Evolutionary conservation across 2,329 filamentous ascomycete species (phyloP).

Genomic region (Phyllosticta citrichinensis): DNA sequence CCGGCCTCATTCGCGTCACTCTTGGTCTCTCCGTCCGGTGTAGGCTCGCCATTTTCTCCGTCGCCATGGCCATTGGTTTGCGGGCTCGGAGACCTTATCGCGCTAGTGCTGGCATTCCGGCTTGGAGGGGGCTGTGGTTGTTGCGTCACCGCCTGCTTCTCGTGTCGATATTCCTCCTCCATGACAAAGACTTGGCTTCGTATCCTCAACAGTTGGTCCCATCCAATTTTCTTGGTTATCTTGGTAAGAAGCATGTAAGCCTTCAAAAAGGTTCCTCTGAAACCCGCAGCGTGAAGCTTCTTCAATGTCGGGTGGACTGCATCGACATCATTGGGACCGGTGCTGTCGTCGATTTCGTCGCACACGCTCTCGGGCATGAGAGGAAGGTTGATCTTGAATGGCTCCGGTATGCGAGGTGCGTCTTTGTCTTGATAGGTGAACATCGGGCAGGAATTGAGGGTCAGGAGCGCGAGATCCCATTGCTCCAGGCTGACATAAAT

Average conservation of each 20-base stretch:
- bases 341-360: constrained; percentile 92
- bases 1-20: constrained; percentile 18
- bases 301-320: constrained; percentile 79
- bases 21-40: constrained; percentile 19
- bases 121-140: constrained; percentile 34
- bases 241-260: constrained; percentile 91
- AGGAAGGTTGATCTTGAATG: constrained; percentile 76
- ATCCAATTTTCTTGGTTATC: constrained; percentile 92
- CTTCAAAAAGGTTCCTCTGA: constrained; percentile 91
- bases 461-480: constrained; percentile 91
- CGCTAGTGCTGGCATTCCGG: constrained; percentile 70
- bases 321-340: constrained; percentile 65
- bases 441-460: constrained; percentile 97
- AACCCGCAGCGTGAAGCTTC: constrained; percentile 76
- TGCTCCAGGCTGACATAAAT: constrained; percentile 91
- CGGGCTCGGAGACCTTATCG: constrained; percentile 55
- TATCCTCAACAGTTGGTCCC: constrained; percentile 91
- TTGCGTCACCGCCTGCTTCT: constrained; percentile 52
- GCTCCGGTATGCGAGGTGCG: constrained; percentile 86
- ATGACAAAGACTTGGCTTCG: constrained; percentile 97
- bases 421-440: constrained; percentile 99
- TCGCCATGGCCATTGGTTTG: constrained; percentile 33
- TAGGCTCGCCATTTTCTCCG: constrained; percentile 25
- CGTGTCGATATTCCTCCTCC: constrained; percentile 95
- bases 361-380: constrained; percentile 80